Evolutionary conservation across 768 basidiomycete species (phyloP), one percentile per base, ranked within the genome.

Genomic region (Gloeopeniophorella convolvens): DNA sequence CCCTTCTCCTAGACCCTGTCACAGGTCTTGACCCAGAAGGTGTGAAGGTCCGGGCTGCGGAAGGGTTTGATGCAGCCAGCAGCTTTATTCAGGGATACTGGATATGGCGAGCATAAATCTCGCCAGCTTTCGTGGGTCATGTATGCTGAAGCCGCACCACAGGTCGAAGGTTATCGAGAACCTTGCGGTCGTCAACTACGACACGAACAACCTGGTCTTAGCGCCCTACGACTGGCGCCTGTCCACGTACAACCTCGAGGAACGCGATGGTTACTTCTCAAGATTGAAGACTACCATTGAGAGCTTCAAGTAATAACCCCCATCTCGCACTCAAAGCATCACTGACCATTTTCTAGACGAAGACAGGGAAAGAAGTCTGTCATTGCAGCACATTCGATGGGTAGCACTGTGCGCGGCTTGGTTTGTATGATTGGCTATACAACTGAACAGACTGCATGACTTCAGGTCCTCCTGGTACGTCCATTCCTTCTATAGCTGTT

Each of bases 131-230:
- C n/a, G n/a, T n/a, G n/a, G n/a, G n/a, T n/a, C n/a, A n/a, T n/a
- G n/a, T n/a, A n/a, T n/a, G n/a, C n/a, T n/a, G n/a, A n/a, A n/a
- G n/a, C n/a, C n/a, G n/a, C n/a, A n/a, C n/a, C n/a, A n/a, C 43
- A 87, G 87, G 87, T 82, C 85, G 1, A 93, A 94, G 66, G 88
- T 96, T 44, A 81, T 98, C 9, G 89, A 97, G 66, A 98, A 99
- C 59, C 75, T 97, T 2, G 93, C 95, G 0, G 90, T 85, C 1
- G 78, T 97, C 16, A 86, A 85, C 61, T 98, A 97, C 60, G 94
- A 97, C 59, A 87, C 89, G 0, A 90, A 93, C 59, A 93, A 92
- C 58, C 68, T 94, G 28, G 74, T 82, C 62, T 74, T 91, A 4
- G 87, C 88, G 1, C 80, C 89, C 12, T 96, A 96, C 61, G 93